These are phyloP conservation scores for Thraustochytrium sp. DNA, from an alignment of 352 stramenopile genomes.

Conservation along the genomic window DNA sequence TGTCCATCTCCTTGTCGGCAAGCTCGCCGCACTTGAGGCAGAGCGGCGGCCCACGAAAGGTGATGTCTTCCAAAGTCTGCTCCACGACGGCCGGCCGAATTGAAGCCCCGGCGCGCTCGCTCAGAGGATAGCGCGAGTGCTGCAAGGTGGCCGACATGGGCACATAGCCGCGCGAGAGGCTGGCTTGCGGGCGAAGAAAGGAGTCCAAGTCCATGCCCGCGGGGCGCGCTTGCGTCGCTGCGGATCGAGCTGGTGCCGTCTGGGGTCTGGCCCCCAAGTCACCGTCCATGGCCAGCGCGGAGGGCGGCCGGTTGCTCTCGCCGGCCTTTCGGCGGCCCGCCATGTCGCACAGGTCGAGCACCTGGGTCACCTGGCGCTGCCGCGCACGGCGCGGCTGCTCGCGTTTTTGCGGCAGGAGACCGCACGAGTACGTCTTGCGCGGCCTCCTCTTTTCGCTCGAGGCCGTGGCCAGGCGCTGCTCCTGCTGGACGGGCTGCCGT, in stretches of 20 bases:
- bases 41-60: neutral
- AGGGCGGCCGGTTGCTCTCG: neutral
- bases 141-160: neutral
- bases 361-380: neutral
- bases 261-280: neutral
- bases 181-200: neutral
- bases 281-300: too few relatives aligned
- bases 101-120: neutral
- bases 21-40: slow-evolving; percentile 20
- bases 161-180: neutral
- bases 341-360: neutral
- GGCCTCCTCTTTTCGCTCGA: neutral
- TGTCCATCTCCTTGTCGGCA: slow-evolving; percentile 7
- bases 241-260: neutral
- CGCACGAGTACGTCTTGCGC: neutral
- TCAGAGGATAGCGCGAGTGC: neutral
- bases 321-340: too few relatives aligned
- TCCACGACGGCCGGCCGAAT: neutral
- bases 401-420: too few relatives aligned
- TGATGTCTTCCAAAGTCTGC: neutral
- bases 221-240: neutral
- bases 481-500: neutral
- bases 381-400: neutral
- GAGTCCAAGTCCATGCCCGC: neutral
- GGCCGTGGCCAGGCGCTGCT: neutral